These are phyloP conservation scores for Croton setiger DNA, from an alignment of 441 rosid species.

Conservation along the genomic window DNA sequence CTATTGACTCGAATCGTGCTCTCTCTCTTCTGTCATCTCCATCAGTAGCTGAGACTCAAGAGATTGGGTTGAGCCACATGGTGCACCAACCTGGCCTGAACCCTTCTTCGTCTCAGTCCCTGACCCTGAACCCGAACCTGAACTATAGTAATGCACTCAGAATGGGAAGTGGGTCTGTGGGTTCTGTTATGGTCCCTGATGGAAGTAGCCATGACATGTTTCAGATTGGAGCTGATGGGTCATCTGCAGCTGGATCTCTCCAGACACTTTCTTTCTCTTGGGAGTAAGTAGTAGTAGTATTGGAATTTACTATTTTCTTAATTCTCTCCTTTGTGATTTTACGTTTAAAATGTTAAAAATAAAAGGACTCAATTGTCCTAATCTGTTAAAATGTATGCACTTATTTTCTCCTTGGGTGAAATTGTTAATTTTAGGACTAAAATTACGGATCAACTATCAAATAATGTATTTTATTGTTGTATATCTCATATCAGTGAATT, in stretches of 20 bases:
- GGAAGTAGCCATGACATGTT: slow-evolving; percentile 31
- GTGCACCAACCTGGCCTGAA: slow-evolving; percentile 33
- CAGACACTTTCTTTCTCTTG: slow-evolving; percentile 56
- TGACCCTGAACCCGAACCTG: slow-evolving; percentile 35
- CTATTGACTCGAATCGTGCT: slow-evolving; percentile 45
- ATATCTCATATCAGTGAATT: too few relatives aligned
- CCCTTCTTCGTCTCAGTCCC: slow-evolving; percentile 31
- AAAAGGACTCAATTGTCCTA: background rate
- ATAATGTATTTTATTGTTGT: too few relatives aligned
- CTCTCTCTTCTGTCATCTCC: slow-evolving; percentile 95
- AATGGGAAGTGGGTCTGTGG: slow-evolving; percentile 29
- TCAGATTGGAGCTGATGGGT: slow-evolving; percentile 33
- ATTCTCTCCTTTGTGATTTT: background rate
- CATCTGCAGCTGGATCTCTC: slow-evolving; percentile 38
- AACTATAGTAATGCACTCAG: slow-evolving; percentile 28
- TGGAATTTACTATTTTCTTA: slow-evolving; percentile 22
- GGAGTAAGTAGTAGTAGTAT: slow-evolving; percentile 43
- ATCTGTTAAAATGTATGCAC: background rate
- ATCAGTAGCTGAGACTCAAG: slow-evolving; percentile 32
- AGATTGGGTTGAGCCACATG: slow-evolving; percentile 37
- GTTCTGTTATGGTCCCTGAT: slow-evolving; percentile 31
- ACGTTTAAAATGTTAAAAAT: background rate
- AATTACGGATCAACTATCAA: too few relatives aligned
- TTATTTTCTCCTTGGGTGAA: background rate
- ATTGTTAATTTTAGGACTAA: too few relatives aligned